Percentiles rank a stretch among this genome's conserved stretches.
phyloP scores from a whole-genome alignment of 768 basidiomycete species.

The Pisolithus microcarpus region DNA sequence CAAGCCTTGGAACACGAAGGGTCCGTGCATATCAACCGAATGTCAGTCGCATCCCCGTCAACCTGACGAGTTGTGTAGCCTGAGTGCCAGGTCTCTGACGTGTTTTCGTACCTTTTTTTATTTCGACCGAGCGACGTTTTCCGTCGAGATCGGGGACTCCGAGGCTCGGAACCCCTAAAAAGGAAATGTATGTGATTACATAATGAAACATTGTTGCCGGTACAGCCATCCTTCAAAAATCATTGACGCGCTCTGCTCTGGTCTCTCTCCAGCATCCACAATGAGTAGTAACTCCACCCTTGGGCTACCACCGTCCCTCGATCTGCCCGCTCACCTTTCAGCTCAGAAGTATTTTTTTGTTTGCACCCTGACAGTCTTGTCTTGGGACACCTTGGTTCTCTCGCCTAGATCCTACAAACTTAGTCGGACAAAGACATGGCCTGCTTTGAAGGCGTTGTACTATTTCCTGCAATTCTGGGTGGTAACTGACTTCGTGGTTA shows the following conservation, averaged over 20 bases:
- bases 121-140: too few species aligned
- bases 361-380: conserved; percentile 82
- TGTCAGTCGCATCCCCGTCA: too few species aligned
- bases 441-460: conserved; percentile 68
- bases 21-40: too few species aligned
- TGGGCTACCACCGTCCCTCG: conserved; percentile 55
- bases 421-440: conserved; percentile 58
- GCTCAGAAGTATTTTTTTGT: conserved; percentile 89
- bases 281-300: conserved; percentile 13
- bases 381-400: conserved; percentile 85
- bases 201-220: not conserved
- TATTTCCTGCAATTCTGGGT: conserved; percentile 71
- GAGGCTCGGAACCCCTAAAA: too few species aligned
- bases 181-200: not conserved
- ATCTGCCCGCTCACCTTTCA: conserved; percentile 68
- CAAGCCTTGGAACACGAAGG: too few species aligned
- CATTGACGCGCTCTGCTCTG: not conserved
- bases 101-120: too few species aligned
- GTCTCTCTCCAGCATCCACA: not conserved
- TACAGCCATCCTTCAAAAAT: conserved; percentile 3
- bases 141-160: not conserved
- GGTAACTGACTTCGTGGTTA: conserved; percentile 70
- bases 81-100: too few species aligned
- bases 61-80: too few species aligned
- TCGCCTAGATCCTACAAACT: conserved; percentile 74